Evolutionary conservation across 108 stramenopile species (phyloP), one percentile per base, ranked within the genome.

Genomic region (Cyclotella choctawhatcheeana): DNA sequence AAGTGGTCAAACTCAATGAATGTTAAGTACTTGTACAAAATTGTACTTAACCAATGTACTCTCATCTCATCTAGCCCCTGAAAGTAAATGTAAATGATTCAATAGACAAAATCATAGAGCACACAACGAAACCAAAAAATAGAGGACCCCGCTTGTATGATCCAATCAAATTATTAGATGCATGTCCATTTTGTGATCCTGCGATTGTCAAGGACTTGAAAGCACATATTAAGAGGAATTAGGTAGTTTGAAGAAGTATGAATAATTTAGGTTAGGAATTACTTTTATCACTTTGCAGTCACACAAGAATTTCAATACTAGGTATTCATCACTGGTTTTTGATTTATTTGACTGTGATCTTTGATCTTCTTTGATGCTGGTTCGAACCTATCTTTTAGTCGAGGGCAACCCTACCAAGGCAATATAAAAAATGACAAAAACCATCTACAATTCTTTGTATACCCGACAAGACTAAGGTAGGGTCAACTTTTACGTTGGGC

Each of bases 61-160:
- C 8, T 25, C 56, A 29, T 29, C 5, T 58, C 26, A 30, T 6
- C 6, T n/a, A 64, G 64, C 64, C 64, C 25, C 47, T 64, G 1
- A 25, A 21, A 8, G 27, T 64, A 0, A 64, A 18, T 16, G 47
- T 47, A 30, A 27, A 27, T 17, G 34, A 30, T 20, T 14, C 64
- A 37, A 27, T 48, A 10, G 26, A 48, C 24, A 44, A 47, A 21
- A 48, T 64, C 6, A 44, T 48, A 13, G 18, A 13, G n/a, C 64
- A 47, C 31, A 64, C 64, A 44, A 1, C 8, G 26, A 27, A 25
- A 29, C 64, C 64, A 48, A 64, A 64, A 29, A 20, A 5, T 16
- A 44, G 64, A 47, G 64, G 64, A 20, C 64, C 64, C 2, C 47
- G 64, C 20, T 31, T 64, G 25, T 64, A 48, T 30, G 44, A 64